Evolutionary conservation across 2,329 filamentous ascomycete species (phyloP).

Genomic region (Penicillium sp.): DNA sequence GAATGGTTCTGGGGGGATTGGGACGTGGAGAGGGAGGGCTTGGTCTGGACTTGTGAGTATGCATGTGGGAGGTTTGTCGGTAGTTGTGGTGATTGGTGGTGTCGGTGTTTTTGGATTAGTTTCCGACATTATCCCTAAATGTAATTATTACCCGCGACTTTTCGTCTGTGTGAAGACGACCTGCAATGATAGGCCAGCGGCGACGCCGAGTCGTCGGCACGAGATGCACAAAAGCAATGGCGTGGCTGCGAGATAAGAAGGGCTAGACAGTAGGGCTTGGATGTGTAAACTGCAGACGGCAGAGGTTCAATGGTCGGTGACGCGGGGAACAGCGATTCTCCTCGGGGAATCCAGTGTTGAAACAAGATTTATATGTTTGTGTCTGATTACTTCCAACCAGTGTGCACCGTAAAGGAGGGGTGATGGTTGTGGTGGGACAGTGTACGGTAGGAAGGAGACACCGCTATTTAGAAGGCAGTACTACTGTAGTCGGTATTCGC

Average conservation of each 20-base stretch:
- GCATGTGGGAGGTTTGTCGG: neutral
- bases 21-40: neutral
- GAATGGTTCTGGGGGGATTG: neutral
- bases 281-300: neutral
- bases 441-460: neutral
- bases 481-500: no score
- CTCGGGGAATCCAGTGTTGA: neutral
- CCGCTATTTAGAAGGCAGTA: neutral
- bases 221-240: slow-evolving; percentile 5
- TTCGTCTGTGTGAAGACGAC: no score
- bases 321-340: neutral
- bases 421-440: neutral
- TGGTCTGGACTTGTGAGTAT: no score
- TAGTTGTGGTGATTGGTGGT: neutral
- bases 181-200: neutral
- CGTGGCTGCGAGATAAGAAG: neutral
- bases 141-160: no score
- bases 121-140: neutral
- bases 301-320: slow-evolving; percentile 1
- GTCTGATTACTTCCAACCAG: neutral
- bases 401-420: neutral
- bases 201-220: neutral
- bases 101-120: neutral
- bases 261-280: neutral
- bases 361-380: neutral